Conservation (phyloP, 352 stramenopile genomes). For the Porosira glacialis region DNA sequence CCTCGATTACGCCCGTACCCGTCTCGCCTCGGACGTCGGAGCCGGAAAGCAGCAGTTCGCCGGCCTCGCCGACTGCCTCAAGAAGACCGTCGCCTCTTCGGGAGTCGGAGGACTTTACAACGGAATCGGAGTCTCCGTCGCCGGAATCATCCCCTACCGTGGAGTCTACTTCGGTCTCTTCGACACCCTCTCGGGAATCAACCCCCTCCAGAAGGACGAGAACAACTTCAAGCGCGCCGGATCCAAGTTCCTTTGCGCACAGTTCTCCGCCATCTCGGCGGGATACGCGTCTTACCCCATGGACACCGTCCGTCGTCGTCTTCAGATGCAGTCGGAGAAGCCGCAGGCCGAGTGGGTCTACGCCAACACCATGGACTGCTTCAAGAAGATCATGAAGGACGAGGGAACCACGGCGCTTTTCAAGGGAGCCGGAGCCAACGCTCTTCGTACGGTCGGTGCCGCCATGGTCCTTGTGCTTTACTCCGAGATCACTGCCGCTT, state of each 20-base stretch:
- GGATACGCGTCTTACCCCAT: conserved; percentile 86
- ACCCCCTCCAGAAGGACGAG: conserved; percentile 85
- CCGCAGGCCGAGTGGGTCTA: conserved; percentile 92
- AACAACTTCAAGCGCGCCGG: conserved; percentile 74
- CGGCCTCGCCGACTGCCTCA: conserved; percentile 95
- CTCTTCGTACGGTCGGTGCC: conserved; percentile 97
- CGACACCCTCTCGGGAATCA: conserved; percentile 92
- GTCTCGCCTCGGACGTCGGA: conserved; percentile 96
- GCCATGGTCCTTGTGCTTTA: conserved; percentile 98
- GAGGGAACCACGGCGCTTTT: conserved; percentile 95
- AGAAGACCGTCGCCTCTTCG: conserved; percentile 85
- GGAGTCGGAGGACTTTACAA: conserved; percentile 94
- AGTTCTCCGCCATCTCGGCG: conserved; percentile 81
- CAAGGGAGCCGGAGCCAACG: conserved; percentile 98
- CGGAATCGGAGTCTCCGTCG: conserved; percentile 96
- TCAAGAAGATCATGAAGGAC: conserved; percentile 93
- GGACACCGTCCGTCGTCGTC: conserved; percentile 86
- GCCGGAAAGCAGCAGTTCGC: conserved; percentile 97
- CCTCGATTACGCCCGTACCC: conserved; percentile 97
- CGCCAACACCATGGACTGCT: conserved; percentile 95
- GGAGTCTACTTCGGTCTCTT: conserved; percentile 97
- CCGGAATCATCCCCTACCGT: conserved; percentile 98
- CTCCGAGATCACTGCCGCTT: conserved; percentile 95
- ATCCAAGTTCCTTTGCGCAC: conserved; percentile 84
- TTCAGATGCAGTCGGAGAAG: conserved; percentile 91